Conservation (phyloP, 352 stramenopile genomes). For the Thalassiosira livingstoniorum region DNA sequence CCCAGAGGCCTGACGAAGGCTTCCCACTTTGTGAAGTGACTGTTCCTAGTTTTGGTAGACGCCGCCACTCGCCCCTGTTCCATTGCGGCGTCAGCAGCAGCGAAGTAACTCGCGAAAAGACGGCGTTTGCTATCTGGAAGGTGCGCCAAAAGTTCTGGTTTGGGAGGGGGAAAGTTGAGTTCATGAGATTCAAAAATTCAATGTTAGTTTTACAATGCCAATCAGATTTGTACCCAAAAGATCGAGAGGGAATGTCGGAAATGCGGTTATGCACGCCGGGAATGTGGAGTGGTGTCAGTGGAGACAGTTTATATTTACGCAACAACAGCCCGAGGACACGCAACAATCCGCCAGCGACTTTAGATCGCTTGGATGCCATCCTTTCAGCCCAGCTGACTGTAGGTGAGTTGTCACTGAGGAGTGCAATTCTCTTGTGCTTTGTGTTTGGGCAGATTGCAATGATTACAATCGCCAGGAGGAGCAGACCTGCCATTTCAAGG, state of each 20-base stretch:
- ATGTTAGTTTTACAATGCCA: conserved; percentile 45
- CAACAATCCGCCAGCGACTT: not conserved
- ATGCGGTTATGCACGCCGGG: not conserved
- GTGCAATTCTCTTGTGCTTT: not conserved
- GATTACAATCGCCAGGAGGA: not conserved
- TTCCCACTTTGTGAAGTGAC: conserved; percentile 11
- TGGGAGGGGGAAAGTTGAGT: conserved; percentile 37
- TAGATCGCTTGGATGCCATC: conserved; percentile 6
- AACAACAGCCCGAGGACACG: not conserved
- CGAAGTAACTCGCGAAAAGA: conserved; percentile 28
- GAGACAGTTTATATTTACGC: not conserved
- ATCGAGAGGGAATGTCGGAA: conserved; percentile 41
- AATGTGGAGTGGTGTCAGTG: conserved; percentile 13
- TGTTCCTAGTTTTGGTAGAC: conserved; percentile 28
- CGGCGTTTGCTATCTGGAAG: conserved; percentile 10
- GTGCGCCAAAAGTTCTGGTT: conserved; percentile 35
- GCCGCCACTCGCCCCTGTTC: conserved; percentile 26
- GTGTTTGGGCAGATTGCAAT: not conserved
- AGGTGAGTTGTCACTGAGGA: conserved; percentile 29
- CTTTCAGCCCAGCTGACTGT: conserved; percentile 9
- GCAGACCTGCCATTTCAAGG: conserved; percentile 23
- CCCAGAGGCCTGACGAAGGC: conserved; percentile 27
- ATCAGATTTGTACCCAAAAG: conserved; percentile 21
- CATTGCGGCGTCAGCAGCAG: conserved; percentile 30
- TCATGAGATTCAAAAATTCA: conserved; percentile 37